A percentile compares a stretch with the other conserved stretches of the same genome.
Conservation (phyloP, 2,329 filamentous ascomycete genomes). For the Colletotrichum sp. region DNA sequence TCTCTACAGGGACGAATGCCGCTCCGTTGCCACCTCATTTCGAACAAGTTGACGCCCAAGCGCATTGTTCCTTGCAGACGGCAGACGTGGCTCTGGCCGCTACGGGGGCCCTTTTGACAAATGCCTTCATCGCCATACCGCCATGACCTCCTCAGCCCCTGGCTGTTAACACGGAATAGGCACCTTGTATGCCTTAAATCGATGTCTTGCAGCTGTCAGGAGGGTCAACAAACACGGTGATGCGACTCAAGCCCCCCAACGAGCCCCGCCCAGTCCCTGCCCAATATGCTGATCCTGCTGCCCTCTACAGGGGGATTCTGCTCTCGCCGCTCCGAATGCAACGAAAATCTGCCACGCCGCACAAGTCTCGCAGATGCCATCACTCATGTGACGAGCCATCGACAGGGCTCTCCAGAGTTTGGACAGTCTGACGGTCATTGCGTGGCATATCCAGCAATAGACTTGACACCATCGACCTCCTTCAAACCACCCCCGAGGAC, state of each 20-base stretch:
- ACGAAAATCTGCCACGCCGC: neutral
- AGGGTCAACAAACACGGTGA: neutral
- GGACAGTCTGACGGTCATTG: neutral
- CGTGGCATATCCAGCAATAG: neutral
- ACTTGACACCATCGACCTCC: neutral
- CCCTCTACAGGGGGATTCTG: neutral
- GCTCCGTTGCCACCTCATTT: neutral
- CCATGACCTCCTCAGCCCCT: neutral
- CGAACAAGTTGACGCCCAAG: neutral
- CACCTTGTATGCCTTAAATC: neutral
- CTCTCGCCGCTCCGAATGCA: neutral
- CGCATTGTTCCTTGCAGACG: neutral
- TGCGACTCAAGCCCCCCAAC: slow-evolving; percentile 1
- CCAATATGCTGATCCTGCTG: slow-evolving; percentile 6
- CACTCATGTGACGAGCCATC: slow-evolving; percentile 15
- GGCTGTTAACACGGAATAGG: neutral
- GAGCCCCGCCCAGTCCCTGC: slow-evolving; percentile 3
- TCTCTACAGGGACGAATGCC: neutral
- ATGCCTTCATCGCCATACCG: neutral
- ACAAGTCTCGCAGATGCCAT: slow-evolving; percentile 3
- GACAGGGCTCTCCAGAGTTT: neutral
- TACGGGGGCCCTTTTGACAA: neutral
- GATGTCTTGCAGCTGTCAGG: slow-evolving; percentile 20
- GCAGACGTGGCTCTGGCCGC: neutral
- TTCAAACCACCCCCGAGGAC: neutral